Base-by-base conservation (phyloP, 2,329 filamentous ascomycete species). In the Pseudogymnoascus sp. region DNA sequence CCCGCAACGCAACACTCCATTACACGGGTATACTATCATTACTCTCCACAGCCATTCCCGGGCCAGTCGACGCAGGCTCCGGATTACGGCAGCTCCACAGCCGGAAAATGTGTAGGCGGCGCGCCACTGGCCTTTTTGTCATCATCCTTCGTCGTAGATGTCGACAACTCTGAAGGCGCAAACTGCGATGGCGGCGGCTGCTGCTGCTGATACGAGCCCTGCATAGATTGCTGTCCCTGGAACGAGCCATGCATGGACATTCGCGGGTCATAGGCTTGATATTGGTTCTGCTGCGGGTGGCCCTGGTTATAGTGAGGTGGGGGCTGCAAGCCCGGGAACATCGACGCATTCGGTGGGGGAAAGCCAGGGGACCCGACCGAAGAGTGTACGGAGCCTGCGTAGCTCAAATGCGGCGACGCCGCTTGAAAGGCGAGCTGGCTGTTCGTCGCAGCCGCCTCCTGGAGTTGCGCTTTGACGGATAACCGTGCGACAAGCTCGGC, bases 401-500 rank as follows among this genome's bases (percentile, higher is more conserved):
- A 55, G 26, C 45, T 55, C 26, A 55, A 19, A 10, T 41, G 58
- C 33, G 33, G 26, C 10, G 45, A 55, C 1, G 19, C 10, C 1
- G 19, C 12, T 1, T 33, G 45, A 4, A n/a, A 41, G 0, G 64
- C 65, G 52, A 69, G 62, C 5, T 65, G 63, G 60, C 55, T 63
- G 52, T 70, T 71, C 23, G 61, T 63, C 21, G 66, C 64, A 4
- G 65, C 65, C 2, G 69, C 68, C 31, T 71, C 65, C 4, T 65
- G 66, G 23, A 71, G 68, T 64, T 80, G 75, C 0, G 81, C 79
- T 64, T 82, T 83, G 63, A 78, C 76, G 26, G 83, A 74, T 6
- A 90, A 74, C n/a, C 80, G 76, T 3, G 88, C 84, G 2, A 93
- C 88, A 3, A 96, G 80, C 2, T 82, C 78, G 8, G 79, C 81